Conservation (phyloP, 2,329 filamentous ascomycete genomes). For the Ascochyta lentis region DNA sequence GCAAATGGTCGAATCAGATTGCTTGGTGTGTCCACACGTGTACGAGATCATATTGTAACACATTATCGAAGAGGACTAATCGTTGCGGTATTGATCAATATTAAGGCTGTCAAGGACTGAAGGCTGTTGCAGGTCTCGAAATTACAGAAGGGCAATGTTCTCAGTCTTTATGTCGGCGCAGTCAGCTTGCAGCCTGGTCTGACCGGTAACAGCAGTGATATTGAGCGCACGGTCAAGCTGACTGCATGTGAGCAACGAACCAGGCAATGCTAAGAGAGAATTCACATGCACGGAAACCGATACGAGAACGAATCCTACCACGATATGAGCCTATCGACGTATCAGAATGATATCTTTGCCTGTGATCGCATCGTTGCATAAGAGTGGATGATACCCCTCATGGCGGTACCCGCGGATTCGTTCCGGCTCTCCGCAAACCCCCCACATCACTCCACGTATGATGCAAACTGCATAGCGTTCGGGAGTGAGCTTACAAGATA, state of each 20-base stretch:
- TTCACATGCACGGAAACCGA: background rate
- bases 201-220: background rate
- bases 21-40: background rate
- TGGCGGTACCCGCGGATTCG: background rate
- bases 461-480: background rate
- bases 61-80: too few species aligned
- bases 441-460: conserved; percentile 9
- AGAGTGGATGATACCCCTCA: conserved; percentile 3
- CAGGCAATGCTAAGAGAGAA: background rate
- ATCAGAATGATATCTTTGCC: background rate
- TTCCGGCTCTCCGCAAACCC: conserved; percentile 10
- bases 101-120: background rate
- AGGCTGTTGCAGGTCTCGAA: background rate
- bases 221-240: background rate
- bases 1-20: background rate
- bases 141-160: background rate
- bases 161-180: background rate
- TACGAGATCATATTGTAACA: background rate
- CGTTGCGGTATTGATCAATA: background rate
- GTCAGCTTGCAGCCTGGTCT: background rate
- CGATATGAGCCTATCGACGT: background rate
- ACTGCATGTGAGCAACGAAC: background rate
- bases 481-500: background rate
- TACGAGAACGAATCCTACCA: background rate
- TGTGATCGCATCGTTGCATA: background rate